A percentile compares a stretch with the other conserved stretches of the same genome.
phyloP scores from a whole-genome alignment of 192 early-diverging fungal genomes.

The Entomortierella beljakovae region DNA sequence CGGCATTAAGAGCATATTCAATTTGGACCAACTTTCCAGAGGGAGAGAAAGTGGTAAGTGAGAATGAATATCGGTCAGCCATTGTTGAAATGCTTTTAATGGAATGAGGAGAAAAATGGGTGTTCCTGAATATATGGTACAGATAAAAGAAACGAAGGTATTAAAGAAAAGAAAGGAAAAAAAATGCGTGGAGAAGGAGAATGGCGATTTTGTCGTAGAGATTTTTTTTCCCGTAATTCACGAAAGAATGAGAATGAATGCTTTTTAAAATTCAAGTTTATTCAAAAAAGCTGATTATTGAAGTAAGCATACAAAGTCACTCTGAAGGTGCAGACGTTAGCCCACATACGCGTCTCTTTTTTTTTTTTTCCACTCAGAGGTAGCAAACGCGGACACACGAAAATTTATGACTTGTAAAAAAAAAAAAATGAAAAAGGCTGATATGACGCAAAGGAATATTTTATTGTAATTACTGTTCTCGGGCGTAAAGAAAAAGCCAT shows the following conservation, averaged over 20 bases:
- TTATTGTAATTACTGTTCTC: not conserved
- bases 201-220: not conserved
- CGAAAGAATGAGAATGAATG: too few relatives aligned
- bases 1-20: constrained; percentile 96
- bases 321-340: constrained; percentile 11
- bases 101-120: not conserved
- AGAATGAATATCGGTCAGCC: constrained; percentile 74
- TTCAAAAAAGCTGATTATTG: too few relatives aligned
- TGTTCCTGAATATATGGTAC: not conserved
- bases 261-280: too few relatives aligned
- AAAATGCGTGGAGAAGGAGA: constrained; percentile 3
- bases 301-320: constrained; percentile 2
- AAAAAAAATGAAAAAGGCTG: too few relatives aligned
- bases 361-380: not conserved
- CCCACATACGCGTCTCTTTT: constrained; percentile 19
- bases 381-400: not conserved
- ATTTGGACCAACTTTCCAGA: constrained; percentile 99
- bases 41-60: constrained; percentile 98
- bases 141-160: not conserved
- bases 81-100: constrained; percentile 8
- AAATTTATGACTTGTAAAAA: too few relatives aligned
- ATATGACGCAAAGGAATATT: too few relatives aligned
- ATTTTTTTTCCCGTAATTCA: too few relatives aligned
- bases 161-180: not conserved
- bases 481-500: too few relatives aligned